Evolutionary conservation across 73 alveolate genomes (phyloP).

Genomic region (Paramecium caudatum): DNA sequence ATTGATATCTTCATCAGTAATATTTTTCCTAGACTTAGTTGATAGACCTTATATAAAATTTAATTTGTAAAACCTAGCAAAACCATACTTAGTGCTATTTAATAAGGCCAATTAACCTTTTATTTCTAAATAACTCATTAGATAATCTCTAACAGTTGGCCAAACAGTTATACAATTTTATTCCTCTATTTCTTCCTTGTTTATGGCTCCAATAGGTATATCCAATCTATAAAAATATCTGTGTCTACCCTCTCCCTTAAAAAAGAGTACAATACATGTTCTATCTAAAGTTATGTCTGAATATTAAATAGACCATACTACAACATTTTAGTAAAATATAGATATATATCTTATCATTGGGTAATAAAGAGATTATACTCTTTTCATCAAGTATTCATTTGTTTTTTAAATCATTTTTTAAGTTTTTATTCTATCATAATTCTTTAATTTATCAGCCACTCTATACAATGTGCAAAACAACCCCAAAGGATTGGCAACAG

Average conservation of each 20-base stretch:
- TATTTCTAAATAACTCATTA: conserved; percentile 24
- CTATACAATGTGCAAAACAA: conserved; percentile 56
- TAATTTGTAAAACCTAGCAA: conserved; percentile 13
- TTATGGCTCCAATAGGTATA: conserved; percentile 36
- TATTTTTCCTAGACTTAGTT: conserved; percentile 6
- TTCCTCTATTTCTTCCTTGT: not conserved
- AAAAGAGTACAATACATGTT: conserved; percentile 37
- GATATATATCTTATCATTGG: conserved; percentile 59
- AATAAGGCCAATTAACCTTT: conserved; percentile 60
- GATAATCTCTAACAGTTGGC: conserved; percentile 63
- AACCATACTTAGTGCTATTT: not conserved
- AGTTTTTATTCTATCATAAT: conserved; percentile 35
- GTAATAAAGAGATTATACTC: conserved; percentile 57
- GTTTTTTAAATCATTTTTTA: conserved; percentile 48
- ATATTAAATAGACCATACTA: conserved; percentile 54
- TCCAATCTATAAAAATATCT: conserved; percentile 54
- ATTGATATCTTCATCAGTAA: conserved; percentile 15
- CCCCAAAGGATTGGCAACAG: conserved; percentile 13
- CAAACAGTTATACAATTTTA: conserved; percentile 46
- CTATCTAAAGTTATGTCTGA: conserved; percentile 50
- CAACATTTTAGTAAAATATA: conserved; percentile 37
- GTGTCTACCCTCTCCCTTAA: conserved; percentile 58
- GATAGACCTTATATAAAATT: conserved; percentile 52
- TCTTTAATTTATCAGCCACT: not conserved
- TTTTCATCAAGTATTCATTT: conserved; percentile 52